Evolutionary conservation across 495 filamentous ascomycete genomes (phyloP).

Genomic region (Penicillium robsamsonii): DNA sequence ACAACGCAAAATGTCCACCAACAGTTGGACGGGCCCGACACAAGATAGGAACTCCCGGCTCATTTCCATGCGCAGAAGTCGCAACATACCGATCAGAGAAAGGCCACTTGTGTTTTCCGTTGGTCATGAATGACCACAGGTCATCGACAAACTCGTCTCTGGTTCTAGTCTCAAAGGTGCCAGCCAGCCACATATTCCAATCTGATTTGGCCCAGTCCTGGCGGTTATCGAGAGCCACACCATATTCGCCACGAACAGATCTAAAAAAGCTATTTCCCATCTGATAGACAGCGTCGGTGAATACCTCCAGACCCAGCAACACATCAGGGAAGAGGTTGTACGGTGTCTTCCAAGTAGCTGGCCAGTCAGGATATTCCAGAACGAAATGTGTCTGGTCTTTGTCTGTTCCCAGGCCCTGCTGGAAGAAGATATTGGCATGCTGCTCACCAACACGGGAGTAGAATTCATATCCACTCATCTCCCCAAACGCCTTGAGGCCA

Average conservation of each 20-base stretch:
- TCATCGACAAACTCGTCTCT: conserved; percentile 41
- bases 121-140: conserved; percentile 47
- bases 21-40: conserved; percentile 56
- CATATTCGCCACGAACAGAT: conserved; percentile 39
- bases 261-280: conserved; percentile 44
- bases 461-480: conserved; percentile 33
- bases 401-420: conserved; percentile 36
- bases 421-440: conserved; percentile 42
- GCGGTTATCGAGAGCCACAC: conserved; percentile 42
- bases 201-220: conserved; percentile 52
- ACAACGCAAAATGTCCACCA: conserved; percentile 54
- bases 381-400: conserved; percentile 45
- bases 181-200: conserved; percentile 51
- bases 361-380: conserved; percentile 37
- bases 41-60: conserved; percentile 35
- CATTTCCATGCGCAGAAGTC: conserved; percentile 36
- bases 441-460: conserved; percentile 43
- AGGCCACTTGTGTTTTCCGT: conserved; percentile 47
- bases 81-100: conserved; percentile 49
- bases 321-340: conserved; percentile 50
- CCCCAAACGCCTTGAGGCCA: conserved; percentile 50
- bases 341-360: conserved; percentile 39
- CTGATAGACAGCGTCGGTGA: conserved; percentile 35
- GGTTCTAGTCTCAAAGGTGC: conserved; percentile 30
- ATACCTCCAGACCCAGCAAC: conserved; percentile 41